Evolutionary conservation across 257 asterid species (phyloP).

Genomic region (Leptodermis oblonga): DNA sequence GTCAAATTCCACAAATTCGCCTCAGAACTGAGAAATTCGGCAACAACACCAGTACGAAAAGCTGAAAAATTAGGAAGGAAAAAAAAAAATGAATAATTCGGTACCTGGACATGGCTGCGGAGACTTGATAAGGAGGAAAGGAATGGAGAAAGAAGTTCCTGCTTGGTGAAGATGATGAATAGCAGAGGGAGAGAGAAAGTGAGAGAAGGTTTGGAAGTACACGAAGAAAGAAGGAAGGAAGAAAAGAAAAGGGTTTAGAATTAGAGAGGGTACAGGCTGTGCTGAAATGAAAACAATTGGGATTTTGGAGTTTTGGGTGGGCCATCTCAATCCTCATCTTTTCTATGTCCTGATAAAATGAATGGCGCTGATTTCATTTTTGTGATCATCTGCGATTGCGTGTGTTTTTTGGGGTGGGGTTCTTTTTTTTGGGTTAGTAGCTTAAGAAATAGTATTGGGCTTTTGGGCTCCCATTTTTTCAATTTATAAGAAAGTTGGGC

Average conservation of each 20-base stretch:
- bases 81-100: not conserved
- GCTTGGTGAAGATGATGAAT: constrained; percentile 14
- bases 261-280: constrained; percentile 3
- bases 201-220: constrained; percentile 19
- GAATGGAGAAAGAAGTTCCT: constrained; percentile 11
- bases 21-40: not conserved
- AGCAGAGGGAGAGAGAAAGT: not conserved
- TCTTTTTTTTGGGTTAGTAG: not conserved
- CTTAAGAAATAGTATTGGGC: not conserved
- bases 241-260: constrained; percentile 7
- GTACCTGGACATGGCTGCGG: constrained; percentile 42
- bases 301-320: constrained; percentile 1
- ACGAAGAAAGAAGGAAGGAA: not conserved
- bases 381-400: not conserved
- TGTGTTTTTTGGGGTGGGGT: not conserved
- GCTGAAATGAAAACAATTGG: not conserved
- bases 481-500: too few species aligned
- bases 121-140: constrained; percentile 9
- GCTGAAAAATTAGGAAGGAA: not conserved
- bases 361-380: constrained; percentile 11
- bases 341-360: constrained; percentile 2
- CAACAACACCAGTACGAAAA: not conserved
- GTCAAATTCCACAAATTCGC: not conserved
- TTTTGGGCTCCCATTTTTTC: too few species aligned
- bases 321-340: constrained; percentile 13